phyloP scores from a whole-genome alignment of 345 rosid genomes.

The Xanthoceras sorbifolium region DNA sequence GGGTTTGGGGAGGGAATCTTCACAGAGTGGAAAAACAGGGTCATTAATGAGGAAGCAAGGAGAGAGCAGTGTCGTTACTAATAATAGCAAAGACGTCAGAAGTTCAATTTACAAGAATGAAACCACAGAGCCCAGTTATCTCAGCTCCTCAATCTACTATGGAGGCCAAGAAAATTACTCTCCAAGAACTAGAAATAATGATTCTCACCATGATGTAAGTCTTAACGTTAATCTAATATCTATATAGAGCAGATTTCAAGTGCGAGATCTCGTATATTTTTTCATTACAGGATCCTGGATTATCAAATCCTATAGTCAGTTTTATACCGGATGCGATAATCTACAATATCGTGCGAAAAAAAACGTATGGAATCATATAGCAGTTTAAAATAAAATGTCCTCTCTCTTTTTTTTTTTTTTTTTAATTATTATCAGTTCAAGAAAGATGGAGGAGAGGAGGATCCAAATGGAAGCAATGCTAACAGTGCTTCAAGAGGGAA shows the following conservation, averaged over 20 bases:
- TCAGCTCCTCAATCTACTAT: constrained; percentile 89
- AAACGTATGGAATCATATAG: no score
- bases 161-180: constrained; percentile 94
- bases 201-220: constrained; percentile 44
- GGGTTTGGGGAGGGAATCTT: constrained; percentile 36
- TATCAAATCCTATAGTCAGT: no score
- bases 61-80: constrained; percentile 23
- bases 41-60: constrained; percentile 39
- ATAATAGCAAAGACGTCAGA: constrained; percentile 30
- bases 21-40: constrained; percentile 27
- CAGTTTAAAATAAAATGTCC: background rate
- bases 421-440: constrained; percentile 41
- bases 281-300: no score
- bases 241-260: no score
- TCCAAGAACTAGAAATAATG: constrained; percentile 43
- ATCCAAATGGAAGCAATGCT: constrained; percentile 50
- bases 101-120: constrained; percentile 53
- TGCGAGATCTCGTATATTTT: no score
- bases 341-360: no score
- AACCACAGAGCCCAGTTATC: constrained; percentile 62
- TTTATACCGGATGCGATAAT: no score
- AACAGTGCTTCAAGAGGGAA: constrained; percentile 82
- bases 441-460: constrained; percentile 58
- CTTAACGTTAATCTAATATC: background rate
- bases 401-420: constrained; percentile 5